phyloP scores from a whole-genome alignment of 2,329 filamentous ascomycete genomes.

The Venturia nashicola region DNA sequence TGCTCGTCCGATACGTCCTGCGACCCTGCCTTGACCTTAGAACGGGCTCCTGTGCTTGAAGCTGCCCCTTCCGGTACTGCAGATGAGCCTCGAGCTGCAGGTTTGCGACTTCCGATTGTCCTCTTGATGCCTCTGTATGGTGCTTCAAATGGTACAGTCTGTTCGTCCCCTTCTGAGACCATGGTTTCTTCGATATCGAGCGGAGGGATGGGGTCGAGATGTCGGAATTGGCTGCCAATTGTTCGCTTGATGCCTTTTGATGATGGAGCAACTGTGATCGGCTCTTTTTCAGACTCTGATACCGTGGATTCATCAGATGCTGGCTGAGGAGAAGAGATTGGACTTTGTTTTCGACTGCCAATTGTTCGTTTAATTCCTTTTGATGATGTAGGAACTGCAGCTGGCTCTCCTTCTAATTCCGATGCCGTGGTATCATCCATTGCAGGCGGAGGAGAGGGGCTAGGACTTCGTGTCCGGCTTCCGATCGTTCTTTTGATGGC shows the following conservation, averaged over 20 bases:
- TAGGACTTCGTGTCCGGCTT: neutral
- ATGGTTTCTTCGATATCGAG: neutral
- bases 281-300: neutral
- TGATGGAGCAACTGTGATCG: neutral
- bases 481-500: neutral
- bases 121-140: slow-evolving; percentile 3
- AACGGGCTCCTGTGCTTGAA: neutral
- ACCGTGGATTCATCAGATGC: neutral
- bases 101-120: slow-evolving; percentile 4
- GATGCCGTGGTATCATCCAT: neutral
- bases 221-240: neutral
- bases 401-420: neutral
- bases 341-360: neutral
- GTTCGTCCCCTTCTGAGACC: neutral
- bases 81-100: neutral
- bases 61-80: neutral
- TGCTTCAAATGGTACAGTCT: neutral
- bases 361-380: neutral
- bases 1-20: neutral
- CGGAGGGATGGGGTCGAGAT: neutral
- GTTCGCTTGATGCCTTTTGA: neutral
- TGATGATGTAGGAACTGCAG: neutral
- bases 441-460: neutral
- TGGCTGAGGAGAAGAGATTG: neutral
- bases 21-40: neutral